These are phyloP conservation scores for Aeschynomene evenia DNA, from an alignment of 306 rosid genomes.

Conservation along the genomic window DNA sequence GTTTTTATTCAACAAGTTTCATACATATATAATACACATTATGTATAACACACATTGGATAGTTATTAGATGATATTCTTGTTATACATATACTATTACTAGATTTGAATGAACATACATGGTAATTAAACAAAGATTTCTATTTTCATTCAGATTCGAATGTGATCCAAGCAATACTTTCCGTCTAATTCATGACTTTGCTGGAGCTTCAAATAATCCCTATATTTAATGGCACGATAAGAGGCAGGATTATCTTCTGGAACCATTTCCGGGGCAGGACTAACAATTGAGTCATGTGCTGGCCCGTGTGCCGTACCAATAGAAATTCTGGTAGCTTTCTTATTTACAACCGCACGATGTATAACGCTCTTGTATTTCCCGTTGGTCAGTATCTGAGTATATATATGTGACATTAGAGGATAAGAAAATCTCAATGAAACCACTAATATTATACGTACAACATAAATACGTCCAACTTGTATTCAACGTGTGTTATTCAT, in stretches of 20 bases:
- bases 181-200: constrained; percentile 33
- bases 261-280: constrained; percentile 40
- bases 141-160: constrained; percentile 37
- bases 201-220: constrained; percentile 44
- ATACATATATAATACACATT: no score
- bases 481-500: no score
- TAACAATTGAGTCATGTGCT: constrained; percentile 38
- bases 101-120: no score
- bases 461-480: no score
- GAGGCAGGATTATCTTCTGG: constrained; percentile 4
- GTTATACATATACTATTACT: no score
- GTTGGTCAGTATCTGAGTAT: constrained; percentile 25
- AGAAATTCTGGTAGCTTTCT: constrained; percentile 45
- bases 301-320: constrained; percentile 56
- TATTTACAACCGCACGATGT: constrained; percentile 57
- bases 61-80: no score
- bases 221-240: constrained; percentile 44
- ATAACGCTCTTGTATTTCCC: constrained; percentile 65
- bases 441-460: no score
- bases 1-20: no score
- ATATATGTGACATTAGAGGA: no score
- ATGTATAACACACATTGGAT: no score
- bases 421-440: no score
- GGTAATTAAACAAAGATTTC: no score
- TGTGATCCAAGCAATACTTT: constrained; percentile 45